These are phyloP conservation scores for Paraphaeosphaeria sporulosa DNA, from an alignment of 2,329 filamentous ascomycete genomes.

Conservation along the genomic window DNA sequence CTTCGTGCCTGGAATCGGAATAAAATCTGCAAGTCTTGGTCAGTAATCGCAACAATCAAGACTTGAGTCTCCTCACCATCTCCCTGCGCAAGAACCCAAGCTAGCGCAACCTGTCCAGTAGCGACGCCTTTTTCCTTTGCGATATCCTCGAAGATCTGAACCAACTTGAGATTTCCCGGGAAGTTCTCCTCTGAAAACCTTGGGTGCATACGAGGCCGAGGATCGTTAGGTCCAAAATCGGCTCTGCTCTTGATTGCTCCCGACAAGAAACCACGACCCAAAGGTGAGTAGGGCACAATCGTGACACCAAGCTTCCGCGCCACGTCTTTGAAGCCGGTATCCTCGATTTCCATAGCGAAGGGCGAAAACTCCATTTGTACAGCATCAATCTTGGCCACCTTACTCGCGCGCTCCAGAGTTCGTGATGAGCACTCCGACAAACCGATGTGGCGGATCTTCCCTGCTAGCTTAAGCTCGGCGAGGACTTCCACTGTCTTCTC, in stretches of 20 bases:
- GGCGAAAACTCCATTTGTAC: conserved; percentile 58
- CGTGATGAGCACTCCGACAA: conserved; percentile 52
- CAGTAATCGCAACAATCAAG: neutral
- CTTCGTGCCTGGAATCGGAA: conserved; percentile 62
- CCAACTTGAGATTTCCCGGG: conserved; percentile 30
- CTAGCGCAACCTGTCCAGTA: conserved; percentile 60
- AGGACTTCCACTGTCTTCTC: conserved; percentile 57
- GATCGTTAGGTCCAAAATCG: conserved; percentile 50
- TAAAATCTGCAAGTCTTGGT: conserved; percentile 32
- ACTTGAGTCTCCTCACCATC: conserved; percentile 2
- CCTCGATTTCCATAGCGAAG: conserved; percentile 54
- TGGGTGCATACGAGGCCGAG: conserved; percentile 39
- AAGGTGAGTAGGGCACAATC: conserved; percentile 41
- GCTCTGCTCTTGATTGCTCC: conserved; percentile 39
- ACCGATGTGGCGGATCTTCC: conserved; percentile 55
- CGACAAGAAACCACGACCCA: conserved; percentile 32
- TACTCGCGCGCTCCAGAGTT: conserved; percentile 54
- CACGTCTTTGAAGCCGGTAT: conserved; percentile 34
- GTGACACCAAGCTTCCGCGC: conserved; percentile 47
- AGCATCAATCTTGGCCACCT: conserved; percentile 53
- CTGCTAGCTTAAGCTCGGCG: conserved; percentile 38
- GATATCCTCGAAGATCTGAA: conserved; percentile 24
- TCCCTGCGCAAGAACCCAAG: conserved; percentile 41
- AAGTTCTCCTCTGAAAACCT: conserved; percentile 48
- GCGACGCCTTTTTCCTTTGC: conserved; percentile 59